Base-by-base conservation (phyloP, 371 early-diverging fungal species). In the Nematocida sp. region DNA sequence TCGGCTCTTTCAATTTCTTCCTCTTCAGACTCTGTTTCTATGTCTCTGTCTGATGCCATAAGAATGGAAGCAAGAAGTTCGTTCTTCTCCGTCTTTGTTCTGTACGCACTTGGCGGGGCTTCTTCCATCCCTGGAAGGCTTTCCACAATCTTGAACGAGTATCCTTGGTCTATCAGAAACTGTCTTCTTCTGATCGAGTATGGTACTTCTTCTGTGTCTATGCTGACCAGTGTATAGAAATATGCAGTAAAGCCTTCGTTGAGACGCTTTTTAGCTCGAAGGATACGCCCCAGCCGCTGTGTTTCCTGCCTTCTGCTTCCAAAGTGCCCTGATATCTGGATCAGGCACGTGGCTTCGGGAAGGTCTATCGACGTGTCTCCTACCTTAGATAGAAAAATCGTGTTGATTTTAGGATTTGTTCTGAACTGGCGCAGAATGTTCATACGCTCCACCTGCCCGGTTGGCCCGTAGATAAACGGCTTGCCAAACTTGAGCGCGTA, bases 301-400 rank as follows among this genome's bases (percentile, higher is more conserved):
- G 99, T 98, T 84, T 99, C 99, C 84, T 97, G 99, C 64, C 99
- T 87, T 62, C 99, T 87, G 29, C 93, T 92, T 25, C 99, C 99
- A 83, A 91, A 99, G 79, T 99, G 99, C 1, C 92, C 90, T 5
- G 94, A 94, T 1, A 99, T 94, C 81, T 99, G 88, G 78, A 99
- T 97, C 66, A 99, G 84, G 77, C 95, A 94, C 0, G 94, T 95
- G 0, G 99, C 99, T 80, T 98, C 98, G 17, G 99, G 99, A 43
- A 99, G 82, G 86, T 99, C 98, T 34, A 99, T 91, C 46, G 94
- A 94, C 2, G 99, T 99, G 82, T 99, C 99, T 79, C 99, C 99
- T 52, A 93, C 94, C 84, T 97, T 98, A 64, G 93, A 92, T 31
- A 99, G 82, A 79, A 99, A 96, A 50, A 98, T 91, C 2, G 96